Base-by-base conservation (phyloP, 306 rosid genomes). In the Casuarina cunninghamiana region DNA sequence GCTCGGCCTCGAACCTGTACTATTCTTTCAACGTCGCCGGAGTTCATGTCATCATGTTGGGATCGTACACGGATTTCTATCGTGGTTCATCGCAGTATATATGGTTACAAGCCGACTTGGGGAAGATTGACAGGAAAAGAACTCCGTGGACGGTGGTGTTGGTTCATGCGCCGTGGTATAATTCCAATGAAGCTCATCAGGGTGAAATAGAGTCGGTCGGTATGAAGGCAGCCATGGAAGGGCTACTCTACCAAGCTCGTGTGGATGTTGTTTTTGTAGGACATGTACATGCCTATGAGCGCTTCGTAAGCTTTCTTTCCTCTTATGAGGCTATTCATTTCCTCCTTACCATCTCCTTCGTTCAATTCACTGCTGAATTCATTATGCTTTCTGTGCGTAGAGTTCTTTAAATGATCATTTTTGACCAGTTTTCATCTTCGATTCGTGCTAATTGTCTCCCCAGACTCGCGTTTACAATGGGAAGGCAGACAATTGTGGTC, bases 101-200 rank as follows among this genome's bases (percentile, higher is more conserved):
- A 35, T 95, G 99, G 98, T 87, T 95, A 26, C 62, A 79, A 50
- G 57, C 68, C 1, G 93, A 91, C 73, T 82, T 95, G 84, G 5
- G 51, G 3, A 88, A 87, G 82, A 60, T 92, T 5, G 80, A 91
- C 35, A 79, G 97, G 0, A 15, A 3, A 0, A 91, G 73, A 16
- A 88, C 97, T 7, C 97, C 96, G 4, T 92, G 98, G 98, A 53
- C 78, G 0, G 65, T 87, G 32, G 96, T 60, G 73, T n/a, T 91
- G 1, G 2, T 93, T 67, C 97, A 95, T 50, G 99, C 99, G 5
- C 99, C 97, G 0, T 95, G 99, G 97, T 89, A 93, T 55, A 95
- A 89, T 67, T 78, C 97, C 39, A 95, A 95, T 72, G 55, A 76
- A 0, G 97, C 93, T 80, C 97, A 95, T 69, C 95, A 85, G 68